These are phyloP conservation scores for Plantago elongata DNA, from an alignment of 257 asterid species.

Conservation along the genomic window DNA sequence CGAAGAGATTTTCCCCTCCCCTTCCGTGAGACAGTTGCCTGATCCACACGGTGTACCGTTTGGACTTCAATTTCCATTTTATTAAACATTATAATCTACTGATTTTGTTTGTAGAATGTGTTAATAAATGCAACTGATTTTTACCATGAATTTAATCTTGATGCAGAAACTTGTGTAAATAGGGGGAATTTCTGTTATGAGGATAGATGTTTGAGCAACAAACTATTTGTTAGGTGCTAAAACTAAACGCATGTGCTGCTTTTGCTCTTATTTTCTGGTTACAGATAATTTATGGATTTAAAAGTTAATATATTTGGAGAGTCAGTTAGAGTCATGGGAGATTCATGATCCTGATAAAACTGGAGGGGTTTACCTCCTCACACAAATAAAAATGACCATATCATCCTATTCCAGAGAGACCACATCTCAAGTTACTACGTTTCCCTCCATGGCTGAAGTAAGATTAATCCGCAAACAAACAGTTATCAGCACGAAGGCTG, in stretches of 20 bases:
- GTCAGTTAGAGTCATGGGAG: conserved; percentile 30
- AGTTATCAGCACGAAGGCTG: conserved; percentile 41
- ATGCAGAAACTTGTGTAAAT: neutral
- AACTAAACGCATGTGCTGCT: conserved; percentile 15
- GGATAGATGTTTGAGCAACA: neutral
- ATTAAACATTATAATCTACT: too few species aligned
- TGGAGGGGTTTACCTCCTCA: conserved; percentile 22
- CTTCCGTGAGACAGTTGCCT: too few species aligned
- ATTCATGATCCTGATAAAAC: conserved; percentile 24
- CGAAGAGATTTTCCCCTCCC: too few species aligned
- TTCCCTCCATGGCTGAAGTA: conserved; percentile 41
- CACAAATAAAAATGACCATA: neutral
- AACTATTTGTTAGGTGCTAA: neutral
- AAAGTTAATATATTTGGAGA: neutral
- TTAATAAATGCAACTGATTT: too few species aligned
- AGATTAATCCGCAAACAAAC: conserved; percentile 47
- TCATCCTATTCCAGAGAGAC: neutral
- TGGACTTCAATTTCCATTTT: too few species aligned
- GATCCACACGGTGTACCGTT: too few species aligned
- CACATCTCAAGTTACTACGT: neutral
- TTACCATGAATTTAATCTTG: too few species aligned
- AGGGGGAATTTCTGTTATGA: too few species aligned
- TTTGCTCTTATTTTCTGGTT: conserved; percentile 11
- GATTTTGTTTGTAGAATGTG: too few species aligned
- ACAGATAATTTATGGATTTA: conserved; percentile 2